Percentiles rank a stretch among this genome's conserved stretches.
Conservation (phyloP, 2,329 filamentous ascomycete species). For the Colletotrichum phormii region DNA sequence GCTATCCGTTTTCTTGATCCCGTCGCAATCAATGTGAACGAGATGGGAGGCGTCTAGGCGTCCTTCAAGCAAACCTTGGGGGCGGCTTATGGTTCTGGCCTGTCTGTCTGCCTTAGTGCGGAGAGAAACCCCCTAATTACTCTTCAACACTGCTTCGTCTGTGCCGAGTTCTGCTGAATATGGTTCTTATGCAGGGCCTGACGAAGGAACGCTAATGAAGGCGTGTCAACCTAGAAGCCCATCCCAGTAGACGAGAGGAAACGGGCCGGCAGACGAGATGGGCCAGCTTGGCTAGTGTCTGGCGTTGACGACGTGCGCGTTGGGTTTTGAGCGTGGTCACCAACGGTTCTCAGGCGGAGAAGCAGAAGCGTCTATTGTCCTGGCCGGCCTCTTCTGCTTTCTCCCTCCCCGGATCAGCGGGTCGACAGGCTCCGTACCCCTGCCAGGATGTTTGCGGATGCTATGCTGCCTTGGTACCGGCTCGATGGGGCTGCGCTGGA, state of each 20-base stretch:
- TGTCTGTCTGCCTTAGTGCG: slow-evolving; percentile 6
- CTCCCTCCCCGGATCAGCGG: slow-evolving; percentile 35
- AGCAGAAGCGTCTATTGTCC: neutral
- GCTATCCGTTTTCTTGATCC: neutral
- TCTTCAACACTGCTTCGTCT: neutral
- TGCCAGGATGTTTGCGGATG: slow-evolving; percentile 20
- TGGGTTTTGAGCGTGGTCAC: neutral
- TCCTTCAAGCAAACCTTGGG: neutral
- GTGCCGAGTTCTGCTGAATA: neutral
- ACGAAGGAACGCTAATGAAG: neutral
- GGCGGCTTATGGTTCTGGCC: neutral
- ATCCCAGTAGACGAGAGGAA: slow-evolving; percentile 5
- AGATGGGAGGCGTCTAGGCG: neutral
- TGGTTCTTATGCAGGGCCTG: neutral
- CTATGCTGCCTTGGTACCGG: slow-evolving; percentile 1
- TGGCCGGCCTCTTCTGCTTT: neutral
- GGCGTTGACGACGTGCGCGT: neutral
- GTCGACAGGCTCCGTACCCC: slow-evolving; percentile 33
- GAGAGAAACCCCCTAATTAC: slow-evolving; percentile 4
- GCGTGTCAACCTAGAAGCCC: neutral
- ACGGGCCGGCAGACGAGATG: neutral
- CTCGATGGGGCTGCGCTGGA: slow-evolving; percentile 1
- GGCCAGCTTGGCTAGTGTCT: neutral
- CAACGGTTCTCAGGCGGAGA: neutral
- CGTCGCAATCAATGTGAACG: slow-evolving; percentile 15